Percentiles rank a stretch among this genome's conserved stretches.
Evolutionary conservation across 1,139 yeast species (phyloP).

Genomic region (Candida neerlandica): DNA sequence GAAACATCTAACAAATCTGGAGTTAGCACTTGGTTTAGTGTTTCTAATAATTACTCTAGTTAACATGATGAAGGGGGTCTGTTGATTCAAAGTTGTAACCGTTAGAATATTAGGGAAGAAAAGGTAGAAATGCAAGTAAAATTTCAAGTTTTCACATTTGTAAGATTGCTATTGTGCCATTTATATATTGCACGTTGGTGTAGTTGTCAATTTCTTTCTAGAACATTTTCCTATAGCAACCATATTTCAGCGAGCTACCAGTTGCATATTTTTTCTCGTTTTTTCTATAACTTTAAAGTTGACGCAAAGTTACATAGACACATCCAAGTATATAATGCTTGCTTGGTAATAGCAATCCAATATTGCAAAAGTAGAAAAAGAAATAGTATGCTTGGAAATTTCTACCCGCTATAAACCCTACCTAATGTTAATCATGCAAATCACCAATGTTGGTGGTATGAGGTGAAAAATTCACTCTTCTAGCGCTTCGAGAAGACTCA

Average conservation of each 20-base stretch:
- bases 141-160: not conserved
- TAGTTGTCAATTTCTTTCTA: not conserved
- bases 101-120: not conserved
- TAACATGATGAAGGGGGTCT: slow-evolving; percentile 1
- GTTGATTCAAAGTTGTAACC: not conserved
- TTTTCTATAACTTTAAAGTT: not conserved
- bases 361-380: not conserved
- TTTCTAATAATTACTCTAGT: not conserved
- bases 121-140: not conserved
- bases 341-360: not conserved
- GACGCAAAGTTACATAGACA: not conserved
- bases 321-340: too few species aligned
- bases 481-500: slow-evolving; percentile 13
- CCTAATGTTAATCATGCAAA: slow-evolving; percentile 11
- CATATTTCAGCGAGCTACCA: not conserved
- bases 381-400: not conserved
- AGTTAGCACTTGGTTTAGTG: not conserved
- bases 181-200: not conserved
- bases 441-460: slow-evolving; percentile 19
- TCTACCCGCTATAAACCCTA: not conserved
- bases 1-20: not conserved
- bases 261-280: not conserved
- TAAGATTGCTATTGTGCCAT: not conserved
- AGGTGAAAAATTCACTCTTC: slow-evolving; percentile 17
- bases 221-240: not conserved